Percentiles rank a stretch among this genome's conserved stretches.
Conservation (phyloP, 768 basidiomycete genomes). For the Phylloporus arenicola region DNA sequence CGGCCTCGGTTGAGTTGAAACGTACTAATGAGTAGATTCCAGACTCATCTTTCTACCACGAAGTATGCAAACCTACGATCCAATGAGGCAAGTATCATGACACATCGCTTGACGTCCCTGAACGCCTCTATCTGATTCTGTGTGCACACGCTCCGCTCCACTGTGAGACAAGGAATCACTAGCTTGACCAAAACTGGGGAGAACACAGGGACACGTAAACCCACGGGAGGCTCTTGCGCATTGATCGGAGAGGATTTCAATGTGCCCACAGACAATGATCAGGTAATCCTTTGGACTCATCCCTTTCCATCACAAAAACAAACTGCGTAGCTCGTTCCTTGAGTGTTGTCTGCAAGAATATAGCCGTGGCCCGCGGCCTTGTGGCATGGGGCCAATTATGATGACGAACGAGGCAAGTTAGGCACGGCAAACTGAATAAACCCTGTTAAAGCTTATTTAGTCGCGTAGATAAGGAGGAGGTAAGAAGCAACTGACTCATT, state of each 20-base stretch:
- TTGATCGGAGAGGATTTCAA: constrained; percentile 5
- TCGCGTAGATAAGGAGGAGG: constrained; percentile 2
- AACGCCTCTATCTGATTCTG: not conserved
- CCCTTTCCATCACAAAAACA: not conserved
- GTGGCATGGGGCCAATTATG: constrained; percentile 8
- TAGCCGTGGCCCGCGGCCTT: constrained; percentile 20
- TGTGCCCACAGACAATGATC: not conserved
- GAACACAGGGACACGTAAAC: constrained; percentile 8
- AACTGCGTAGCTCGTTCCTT: not conserved
- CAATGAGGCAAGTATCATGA: not conserved
- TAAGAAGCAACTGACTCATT: not conserved
- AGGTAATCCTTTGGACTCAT: not conserved
- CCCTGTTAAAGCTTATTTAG: constrained; percentile 12
- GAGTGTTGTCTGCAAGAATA: not conserved
- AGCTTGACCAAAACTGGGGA: not conserved
- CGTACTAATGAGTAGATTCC: not conserved
- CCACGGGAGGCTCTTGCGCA: not conserved
- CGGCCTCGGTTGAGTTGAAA: constrained; percentile 1
- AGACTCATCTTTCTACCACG: not conserved
- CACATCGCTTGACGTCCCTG: constrained; percentile 1
- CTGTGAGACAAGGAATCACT: constrained; percentile 4
- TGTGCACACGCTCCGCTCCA: constrained; percentile 10
- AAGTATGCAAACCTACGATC: not conserved
- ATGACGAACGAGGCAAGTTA: constrained; percentile 3
- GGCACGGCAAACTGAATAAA: constrained; percentile 8